Base-by-base conservation (phyloP, 2,329 filamentous ascomycete species). In the Monosporascus sp. region DNA sequence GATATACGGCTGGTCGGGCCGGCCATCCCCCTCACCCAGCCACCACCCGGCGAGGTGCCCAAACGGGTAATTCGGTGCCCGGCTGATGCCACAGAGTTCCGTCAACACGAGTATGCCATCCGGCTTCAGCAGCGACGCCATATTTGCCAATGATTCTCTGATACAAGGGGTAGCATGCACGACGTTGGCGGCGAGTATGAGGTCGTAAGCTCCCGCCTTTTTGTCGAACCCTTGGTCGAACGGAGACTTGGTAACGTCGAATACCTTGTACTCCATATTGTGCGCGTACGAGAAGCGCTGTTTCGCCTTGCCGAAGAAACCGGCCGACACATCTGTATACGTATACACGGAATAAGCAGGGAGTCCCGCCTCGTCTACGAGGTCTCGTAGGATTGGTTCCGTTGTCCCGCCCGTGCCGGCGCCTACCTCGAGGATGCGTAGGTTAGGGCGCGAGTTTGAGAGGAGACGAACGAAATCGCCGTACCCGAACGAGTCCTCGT, bases 31-130 rank as follows among this genome's bases (percentile, higher is more conserved):
- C 7, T 60, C 59, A 2, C 70, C 70, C 1, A 68, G 56, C 72
- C 71, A 74, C 71, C 72, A 74, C 1, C 67, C 69, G 0, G 66
- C 53, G 7, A 72, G 61, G 1, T 63, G 56, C 2, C 70, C 69
- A 37, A 69, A 63, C 37, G 66, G 58, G 49, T 62, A 68, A 47
- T 68, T 68, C 28, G 64, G 58, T 51, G 61, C 66, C 18, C 63
- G 63, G 7, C 56, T 48, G 7, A 57, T 54, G 0, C 61, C 56
- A 31, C 51, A 52, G 2, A 68, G 61, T 43, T 72, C 70, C 8
- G 64, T 59, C 5, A 72, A 46, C 7, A 68, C 46, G 0, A 72
- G 56, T 20, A 60, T 59, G 0, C 72, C 72, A 7, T 63, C 60
- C 0, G 69, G 67, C 6, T 60, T 56, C 2, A 74, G 56, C 15